phyloP scores from a whole-genome alignment of 805 yeast genomes.

The Myxozyma neotropica region DNA sequence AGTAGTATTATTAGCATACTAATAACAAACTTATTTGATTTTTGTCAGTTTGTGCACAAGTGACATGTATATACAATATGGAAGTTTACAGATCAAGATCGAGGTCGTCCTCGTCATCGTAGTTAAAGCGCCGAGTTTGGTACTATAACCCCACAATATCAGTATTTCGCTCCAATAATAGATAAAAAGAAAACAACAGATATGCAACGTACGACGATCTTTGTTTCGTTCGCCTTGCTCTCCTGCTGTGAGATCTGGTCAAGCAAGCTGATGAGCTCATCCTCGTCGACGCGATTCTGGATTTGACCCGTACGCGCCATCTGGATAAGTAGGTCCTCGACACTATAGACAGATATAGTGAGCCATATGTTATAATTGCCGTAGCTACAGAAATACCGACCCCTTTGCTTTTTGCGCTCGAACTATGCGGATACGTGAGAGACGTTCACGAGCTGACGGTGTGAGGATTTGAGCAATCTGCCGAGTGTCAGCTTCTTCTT shows the following conservation, averaged over 20 bases:
- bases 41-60: background rate
- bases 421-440: slow-evolving; percentile 83
- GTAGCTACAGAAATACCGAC: slow-evolving; percentile 34
- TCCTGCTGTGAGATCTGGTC: slow-evolving; percentile 78
- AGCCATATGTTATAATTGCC: too few species aligned
- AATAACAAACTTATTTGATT: background rate
- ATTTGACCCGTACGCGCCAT: slow-evolving; percentile 78
- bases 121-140: slow-evolving; percentile 26
- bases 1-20: too few species aligned
- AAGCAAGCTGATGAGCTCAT: slow-evolving; percentile 78
- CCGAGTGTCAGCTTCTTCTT: background rate
- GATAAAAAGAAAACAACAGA: background rate
- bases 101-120: slow-evolving; percentile 25
- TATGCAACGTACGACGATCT: slow-evolving; percentile 53
- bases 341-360: slow-evolving; percentile 43
- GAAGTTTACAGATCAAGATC: slow-evolving; percentile 10
- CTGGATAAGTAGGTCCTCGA: slow-evolving; percentile 74
- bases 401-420: slow-evolving; percentile 88
- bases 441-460: slow-evolving; percentile 82
- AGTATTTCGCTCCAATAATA: background rate
- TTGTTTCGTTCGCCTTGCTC: slow-evolving; percentile 56
- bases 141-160: slow-evolving; percentile 4
- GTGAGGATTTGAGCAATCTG: slow-evolving; percentile 71
- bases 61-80: background rate
- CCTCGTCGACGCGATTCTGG: slow-evolving; percentile 71